Evolutionary conservation across 2,329 filamentous ascomycete genomes (phyloP).

Genomic region (Epichloe elymi): DNA sequence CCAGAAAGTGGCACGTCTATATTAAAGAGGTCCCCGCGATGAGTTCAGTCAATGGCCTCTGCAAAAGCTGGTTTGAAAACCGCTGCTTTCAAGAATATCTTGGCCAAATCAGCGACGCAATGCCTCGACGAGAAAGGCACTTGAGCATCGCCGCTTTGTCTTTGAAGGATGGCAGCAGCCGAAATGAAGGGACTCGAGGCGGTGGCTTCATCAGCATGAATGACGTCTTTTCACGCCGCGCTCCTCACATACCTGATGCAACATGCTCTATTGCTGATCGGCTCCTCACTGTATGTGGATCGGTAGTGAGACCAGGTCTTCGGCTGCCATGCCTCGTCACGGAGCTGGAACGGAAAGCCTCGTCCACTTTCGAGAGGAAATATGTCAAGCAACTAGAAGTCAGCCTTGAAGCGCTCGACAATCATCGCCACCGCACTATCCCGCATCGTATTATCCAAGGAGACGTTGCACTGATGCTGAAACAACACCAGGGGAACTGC

Average conservation of each 20-base stretch:
- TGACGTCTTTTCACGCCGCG: not conserved
- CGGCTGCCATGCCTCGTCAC: not conserved
- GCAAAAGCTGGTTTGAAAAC: slow-evolving; percentile 1
- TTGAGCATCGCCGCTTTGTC: not conserved
- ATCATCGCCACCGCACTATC: not conserved
- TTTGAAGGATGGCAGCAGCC: not conserved
- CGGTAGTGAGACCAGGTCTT: not conserved
- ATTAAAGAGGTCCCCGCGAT: slow-evolving; percentile 5
- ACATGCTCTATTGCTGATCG: not conserved
- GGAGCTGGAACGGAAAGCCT: not conserved
- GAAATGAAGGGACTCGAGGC: not conserved
- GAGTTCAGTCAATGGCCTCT: slow-evolving; percentile 4
- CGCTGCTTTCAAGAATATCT: not conserved
- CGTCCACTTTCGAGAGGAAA: not conserved
- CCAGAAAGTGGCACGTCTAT: not conserved
- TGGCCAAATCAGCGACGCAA: not conserved
- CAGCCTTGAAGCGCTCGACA: not conserved
- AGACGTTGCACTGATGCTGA: not conserved
- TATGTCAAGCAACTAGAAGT: not conserved
- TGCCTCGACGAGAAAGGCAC: not conserved
- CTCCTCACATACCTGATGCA: not conserved
- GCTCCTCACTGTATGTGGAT: not conserved
- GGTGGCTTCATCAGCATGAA: not conserved
- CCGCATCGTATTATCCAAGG: not conserved
- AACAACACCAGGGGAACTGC: not conserved